These are phyloP conservation scores for Coniosporium tulheliwenetii DNA, from an alignment of 2,329 filamentous ascomycete species.

Conservation along the genomic window DNA sequence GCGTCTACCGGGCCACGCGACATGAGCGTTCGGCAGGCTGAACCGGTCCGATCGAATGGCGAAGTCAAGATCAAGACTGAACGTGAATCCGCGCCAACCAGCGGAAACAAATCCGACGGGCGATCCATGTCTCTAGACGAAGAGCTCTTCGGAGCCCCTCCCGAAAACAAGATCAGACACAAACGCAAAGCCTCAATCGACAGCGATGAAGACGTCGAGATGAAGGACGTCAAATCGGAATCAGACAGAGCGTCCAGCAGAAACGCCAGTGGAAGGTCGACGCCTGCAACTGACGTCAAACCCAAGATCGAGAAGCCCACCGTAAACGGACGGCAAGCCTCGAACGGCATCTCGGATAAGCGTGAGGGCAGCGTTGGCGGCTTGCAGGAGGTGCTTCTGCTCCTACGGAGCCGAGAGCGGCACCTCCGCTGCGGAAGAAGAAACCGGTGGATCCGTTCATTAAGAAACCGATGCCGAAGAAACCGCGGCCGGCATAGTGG, in stretches of 20 bases:
- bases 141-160: no score
- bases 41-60: background rate
- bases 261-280: background rate
- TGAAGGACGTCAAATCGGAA: conserved; percentile 4
- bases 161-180: no score
- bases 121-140: no score
- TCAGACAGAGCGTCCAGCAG: conserved; percentile 1
- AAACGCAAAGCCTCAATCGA: background rate
- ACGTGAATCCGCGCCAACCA: background rate
- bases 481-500: background rate
- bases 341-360: no score
- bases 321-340: no score
- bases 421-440: conserved; percentile 4
- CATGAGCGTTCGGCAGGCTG: no score
- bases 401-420: background rate
- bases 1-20: no score
- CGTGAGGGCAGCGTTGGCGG: no score
- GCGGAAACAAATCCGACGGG: background rate
- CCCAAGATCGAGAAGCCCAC: background rate
- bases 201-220: conserved; percentile 4
- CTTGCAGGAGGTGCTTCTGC: background rate
- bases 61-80: background rate
- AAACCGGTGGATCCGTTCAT: conserved; percentile 6
- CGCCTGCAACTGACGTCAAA: background rate
- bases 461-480: background rate